Base-by-base conservation (phyloP, 129 eudicot genomes). In the Flaveria sonorensis region DNA sequence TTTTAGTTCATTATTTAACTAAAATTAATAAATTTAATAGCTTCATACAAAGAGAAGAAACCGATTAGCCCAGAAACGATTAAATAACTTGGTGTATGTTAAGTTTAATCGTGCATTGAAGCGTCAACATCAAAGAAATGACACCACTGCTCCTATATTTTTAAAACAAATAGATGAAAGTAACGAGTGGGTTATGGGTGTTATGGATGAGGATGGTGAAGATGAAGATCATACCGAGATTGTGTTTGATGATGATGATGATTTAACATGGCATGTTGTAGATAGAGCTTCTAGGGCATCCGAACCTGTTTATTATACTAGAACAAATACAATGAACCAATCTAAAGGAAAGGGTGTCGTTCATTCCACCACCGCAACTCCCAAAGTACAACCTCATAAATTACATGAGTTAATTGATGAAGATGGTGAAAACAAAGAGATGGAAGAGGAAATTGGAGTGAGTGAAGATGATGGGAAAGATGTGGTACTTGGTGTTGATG, bases 61-160 rank as follows among this genome's bases (percentile, higher is more conserved):
- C 65, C 16, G 36, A 21, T 21, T 59, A 32, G 65, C 32, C 10
- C 36, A 23, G 24, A 59, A 59, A 59, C 30, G 36, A 20, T 59
- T 59, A 59, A 23, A 59, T 15, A 6, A 59, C 65, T 59, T 59
- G 36, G 65, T 59, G 65, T 59, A 59, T 59, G 65, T 59, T 10
- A 59, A 59, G 65, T 23, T 59, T 59, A 59, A 59, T 59, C 36
- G 65, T 20, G 32, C 15, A 10, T 23, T 59, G 36, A 59, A 59
- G 24, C 23, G 65, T n/a, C n/a, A n/a, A 21, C 24, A 59, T 59
- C 36, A 59, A 10, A 59, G 65, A 59, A 21, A 7, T 30, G 11
- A 21, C 36, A 59, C 36, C 32, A 20, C 65, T 2, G 16, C 10
- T 24, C 64, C 36, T 8, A 20, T 21, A 57, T 15, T 57, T 57